These are phyloP conservation scores for Colletotrichum euphorbiae DNA, from an alignment of 2,329 filamentous ascomycete genomes.

Conservation along the genomic window DNA sequence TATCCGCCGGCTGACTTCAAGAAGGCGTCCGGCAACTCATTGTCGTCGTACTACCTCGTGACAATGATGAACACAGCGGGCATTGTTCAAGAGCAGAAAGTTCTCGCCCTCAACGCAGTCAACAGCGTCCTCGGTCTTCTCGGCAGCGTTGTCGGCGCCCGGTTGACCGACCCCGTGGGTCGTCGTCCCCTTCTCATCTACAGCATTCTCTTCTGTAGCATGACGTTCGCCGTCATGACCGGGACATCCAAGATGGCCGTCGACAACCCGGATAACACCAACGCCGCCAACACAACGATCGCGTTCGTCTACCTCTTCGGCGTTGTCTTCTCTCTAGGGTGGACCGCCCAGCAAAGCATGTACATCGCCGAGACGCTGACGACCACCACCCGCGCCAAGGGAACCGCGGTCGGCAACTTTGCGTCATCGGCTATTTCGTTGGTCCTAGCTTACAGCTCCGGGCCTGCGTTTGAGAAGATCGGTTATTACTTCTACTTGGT, in stretches of 20 bases:
- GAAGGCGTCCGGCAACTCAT: conserved; percentile 53
- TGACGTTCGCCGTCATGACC: conserved; percentile 62
- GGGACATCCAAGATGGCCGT: conserved; percentile 59
- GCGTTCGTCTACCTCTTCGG: conserved; percentile 66
- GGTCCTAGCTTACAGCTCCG: conserved; percentile 58
- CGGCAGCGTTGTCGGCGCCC: conserved; percentile 64
- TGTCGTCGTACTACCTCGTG: conserved; percentile 66
- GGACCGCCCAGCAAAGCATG: conserved; percentile 63
- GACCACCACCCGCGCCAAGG: conserved; percentile 59
- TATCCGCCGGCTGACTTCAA: no score
- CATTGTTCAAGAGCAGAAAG: conserved; percentile 59
- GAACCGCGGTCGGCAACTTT: conserved; percentile 57
- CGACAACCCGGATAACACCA: conserved; percentile 50
- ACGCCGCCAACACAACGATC: conserved; percentile 58
- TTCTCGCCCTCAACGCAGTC: conserved; percentile 63
- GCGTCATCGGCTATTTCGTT: conserved; percentile 52
- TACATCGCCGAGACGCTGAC: conserved; percentile 62
- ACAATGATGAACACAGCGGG: conserved; percentile 63
- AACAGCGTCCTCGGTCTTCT: conserved; percentile 66
- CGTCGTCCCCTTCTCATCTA: conserved; percentile 66
- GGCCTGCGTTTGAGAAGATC: conserved; percentile 57
- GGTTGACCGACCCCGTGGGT: conserved; percentile 66
- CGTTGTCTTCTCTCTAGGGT: conserved; percentile 63
- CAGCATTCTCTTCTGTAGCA: conserved; percentile 57
- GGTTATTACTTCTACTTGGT: conserved; percentile 59